phyloP scores from a whole-genome alignment of 2,329 filamentous ascomycete species.

The Phyllosticta capitalensis region DNA sequence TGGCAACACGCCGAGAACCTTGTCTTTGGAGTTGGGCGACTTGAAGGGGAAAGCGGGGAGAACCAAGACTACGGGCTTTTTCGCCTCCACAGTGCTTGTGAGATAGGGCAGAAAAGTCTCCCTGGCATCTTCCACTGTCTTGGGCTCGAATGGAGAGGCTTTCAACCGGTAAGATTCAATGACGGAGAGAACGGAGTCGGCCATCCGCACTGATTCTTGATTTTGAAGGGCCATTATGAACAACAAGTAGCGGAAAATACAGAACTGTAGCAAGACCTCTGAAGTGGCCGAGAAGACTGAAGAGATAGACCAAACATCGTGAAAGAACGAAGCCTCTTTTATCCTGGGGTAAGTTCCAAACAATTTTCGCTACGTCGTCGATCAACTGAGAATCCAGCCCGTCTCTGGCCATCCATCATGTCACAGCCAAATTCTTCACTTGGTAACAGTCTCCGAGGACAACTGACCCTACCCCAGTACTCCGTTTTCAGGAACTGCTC shows the following conservation, averaged over 20 bases:
- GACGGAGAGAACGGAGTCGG: constrained; percentile 6
- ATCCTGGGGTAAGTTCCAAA: neutral
- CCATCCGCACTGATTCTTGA: neutral
- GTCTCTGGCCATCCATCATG: neutral
- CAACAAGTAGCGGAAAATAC: neutral
- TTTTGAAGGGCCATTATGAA: neutral
- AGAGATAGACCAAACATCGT: neutral
- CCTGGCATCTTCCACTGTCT: constrained; percentile 3
- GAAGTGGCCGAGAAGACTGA: neutral
- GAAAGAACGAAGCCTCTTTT: neutral
- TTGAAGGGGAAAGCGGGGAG: constrained; percentile 55
- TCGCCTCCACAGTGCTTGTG: constrained; percentile 18
- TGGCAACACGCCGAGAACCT: constrained; percentile 43
- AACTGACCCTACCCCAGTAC: neutral
- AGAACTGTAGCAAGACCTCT: neutral
- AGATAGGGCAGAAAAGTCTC: constrained; percentile 9
- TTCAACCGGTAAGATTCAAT: constrained; percentile 9
- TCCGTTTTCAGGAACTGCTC: neutral
- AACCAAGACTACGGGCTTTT: constrained; percentile 19
- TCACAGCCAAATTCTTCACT: neutral
- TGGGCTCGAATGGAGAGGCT: constrained; percentile 8
- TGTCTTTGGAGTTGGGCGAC: constrained; percentile 45
- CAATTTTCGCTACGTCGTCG: neutral
- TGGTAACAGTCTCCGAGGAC: neutral
- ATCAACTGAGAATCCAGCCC: neutral